These are phyloP conservation scores for Uronychia setigera DNA, from an alignment of 73 alveolate genomes.

Conservation along the genomic window DNA sequence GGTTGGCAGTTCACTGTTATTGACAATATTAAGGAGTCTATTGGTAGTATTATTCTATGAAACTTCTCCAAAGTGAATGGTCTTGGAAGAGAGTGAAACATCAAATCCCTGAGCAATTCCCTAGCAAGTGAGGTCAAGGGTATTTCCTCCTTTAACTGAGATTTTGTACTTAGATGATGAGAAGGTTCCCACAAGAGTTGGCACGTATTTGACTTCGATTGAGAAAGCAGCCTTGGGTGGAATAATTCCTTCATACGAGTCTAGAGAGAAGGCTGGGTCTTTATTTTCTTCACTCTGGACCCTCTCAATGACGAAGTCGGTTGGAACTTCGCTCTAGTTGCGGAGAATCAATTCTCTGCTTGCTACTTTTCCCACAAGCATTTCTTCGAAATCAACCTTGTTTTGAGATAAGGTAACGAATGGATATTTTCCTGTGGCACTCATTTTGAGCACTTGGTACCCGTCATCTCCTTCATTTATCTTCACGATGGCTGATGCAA, in stretches of 20 bases:
- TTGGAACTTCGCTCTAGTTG: conserved; percentile 88
- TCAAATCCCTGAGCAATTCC: conserved; percentile 93
- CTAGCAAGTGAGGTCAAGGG: conserved; percentile 78
- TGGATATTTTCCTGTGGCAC: conserved; percentile 97
- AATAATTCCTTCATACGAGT: conserved; percentile 85
- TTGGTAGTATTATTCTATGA: conserved; percentile 88
- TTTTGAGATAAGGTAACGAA: conserved; percentile 89
- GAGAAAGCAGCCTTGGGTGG: conserved; percentile 93
- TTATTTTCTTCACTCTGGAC: conserved; percentile 91
- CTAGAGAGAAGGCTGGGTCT: conserved; percentile 89
- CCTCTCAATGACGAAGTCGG: conserved; percentile 87
- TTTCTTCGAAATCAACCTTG: conserved; percentile 88
- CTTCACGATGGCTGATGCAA: conserved; percentile 88
- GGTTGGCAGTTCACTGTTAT: conserved; percentile 94
- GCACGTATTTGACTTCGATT: conserved; percentile 86
- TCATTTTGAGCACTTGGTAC: conserved; percentile 87
- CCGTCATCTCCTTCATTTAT: conserved; percentile 87
- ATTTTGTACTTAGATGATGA: conserved; percentile 90
- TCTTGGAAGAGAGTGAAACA: conserved; percentile 79
- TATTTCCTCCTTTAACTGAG: conserved; percentile 93
- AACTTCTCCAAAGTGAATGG: conserved; percentile 95
- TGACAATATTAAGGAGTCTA: conserved; percentile 91
- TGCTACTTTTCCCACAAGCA: conserved; percentile 90
- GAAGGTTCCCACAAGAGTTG: conserved; percentile 81
- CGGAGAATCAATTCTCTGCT: conserved; percentile 85